Evolutionary conservation across 106 monocot genomes (phyloP).

Genomic region (Acorus gramineus): DNA sequence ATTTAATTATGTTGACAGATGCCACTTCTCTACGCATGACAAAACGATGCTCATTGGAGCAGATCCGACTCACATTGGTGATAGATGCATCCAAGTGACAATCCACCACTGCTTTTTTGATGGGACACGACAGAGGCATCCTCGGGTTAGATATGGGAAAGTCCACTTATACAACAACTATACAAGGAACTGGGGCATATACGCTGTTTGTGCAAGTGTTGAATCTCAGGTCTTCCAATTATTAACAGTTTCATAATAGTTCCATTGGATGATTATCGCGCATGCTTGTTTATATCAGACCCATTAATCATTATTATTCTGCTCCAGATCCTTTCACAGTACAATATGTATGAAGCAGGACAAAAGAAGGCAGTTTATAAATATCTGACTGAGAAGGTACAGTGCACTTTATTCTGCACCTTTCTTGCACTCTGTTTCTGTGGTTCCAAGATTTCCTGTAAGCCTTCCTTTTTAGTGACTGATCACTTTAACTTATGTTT

Average conservation of each 20-base stretch:
- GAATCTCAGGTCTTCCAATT: slow-evolving; percentile 66
- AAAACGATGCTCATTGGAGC: slow-evolving; percentile 79
- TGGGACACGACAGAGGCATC: slow-evolving; percentile 75
- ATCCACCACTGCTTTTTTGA: slow-evolving; percentile 95
- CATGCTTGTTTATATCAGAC: not conserved
- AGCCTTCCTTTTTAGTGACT: too few relatives aligned
- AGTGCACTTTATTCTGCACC: not conserved
- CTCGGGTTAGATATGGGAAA: slow-evolving; percentile 78
- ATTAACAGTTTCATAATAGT: not conserved
- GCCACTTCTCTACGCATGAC: slow-evolving; percentile 62
- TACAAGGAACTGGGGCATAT: slow-evolving; percentile 88
- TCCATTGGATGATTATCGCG: not conserved
- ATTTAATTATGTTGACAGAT: slow-evolving; percentile 23
- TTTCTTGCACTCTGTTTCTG: too few relatives aligned
- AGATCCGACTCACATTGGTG: slow-evolving; percentile 28
- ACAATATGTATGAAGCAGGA: slow-evolving; percentile 88
- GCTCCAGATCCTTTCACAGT: slow-evolving; percentile 69
- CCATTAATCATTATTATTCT: not conserved
- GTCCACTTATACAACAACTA: slow-evolving; percentile 95
- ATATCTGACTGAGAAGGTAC: slow-evolving; percentile 82
- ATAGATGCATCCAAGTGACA: slow-evolving; percentile 73
- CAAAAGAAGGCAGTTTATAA: slow-evolving; percentile 60
- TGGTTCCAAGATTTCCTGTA: too few relatives aligned
- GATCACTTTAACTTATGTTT: too few relatives aligned
- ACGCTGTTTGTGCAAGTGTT: slow-evolving; percentile 86